These are phyloP conservation scores for Plasmodium billcollinsi DNA, from an alignment of 169 alveolate species.

Conservation along the genomic window DNA sequence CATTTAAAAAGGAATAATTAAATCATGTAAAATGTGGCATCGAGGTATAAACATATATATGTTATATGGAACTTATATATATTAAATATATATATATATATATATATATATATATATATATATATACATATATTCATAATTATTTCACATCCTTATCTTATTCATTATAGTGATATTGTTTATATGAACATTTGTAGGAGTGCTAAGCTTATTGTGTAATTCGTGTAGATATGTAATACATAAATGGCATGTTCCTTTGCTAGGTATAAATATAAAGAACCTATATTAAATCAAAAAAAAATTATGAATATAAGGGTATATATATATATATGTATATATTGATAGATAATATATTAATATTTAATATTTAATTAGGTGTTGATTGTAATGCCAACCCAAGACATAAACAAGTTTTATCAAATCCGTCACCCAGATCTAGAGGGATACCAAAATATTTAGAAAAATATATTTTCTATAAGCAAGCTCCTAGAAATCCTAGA, in stretches of 20 bases:
- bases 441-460: constrained; percentile 90
- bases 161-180: not conserved
- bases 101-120: not conserved
- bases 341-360: not conserved
- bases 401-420: constrained; percentile 89
- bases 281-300: not conserved
- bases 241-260: constrained; percentile 90
- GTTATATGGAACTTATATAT: not conserved
- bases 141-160: not conserved
- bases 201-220: constrained; percentile 87
- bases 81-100: not conserved
- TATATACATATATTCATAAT: not conserved
- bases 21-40: constrained; percentile 64
- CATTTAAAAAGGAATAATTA: constrained; percentile 19
- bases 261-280: constrained; percentile 77
- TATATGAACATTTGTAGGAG: constrained; percentile 74
- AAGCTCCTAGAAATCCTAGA: constrained; percentile 87
- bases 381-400: constrained; percentile 92
- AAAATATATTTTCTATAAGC: constrained; percentile 88
- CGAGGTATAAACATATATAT: constrained; percentile 41
- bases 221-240: constrained; percentile 91
- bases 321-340: not conserved
- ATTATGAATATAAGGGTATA: not conserved
- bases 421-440: constrained; percentile 90
- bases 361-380: constrained; percentile 79